These are phyloP conservation scores for Tillandsia leiboldiana DNA, from an alignment of 176 grass and related monocot genomes.

Conservation along the genomic window DNA sequence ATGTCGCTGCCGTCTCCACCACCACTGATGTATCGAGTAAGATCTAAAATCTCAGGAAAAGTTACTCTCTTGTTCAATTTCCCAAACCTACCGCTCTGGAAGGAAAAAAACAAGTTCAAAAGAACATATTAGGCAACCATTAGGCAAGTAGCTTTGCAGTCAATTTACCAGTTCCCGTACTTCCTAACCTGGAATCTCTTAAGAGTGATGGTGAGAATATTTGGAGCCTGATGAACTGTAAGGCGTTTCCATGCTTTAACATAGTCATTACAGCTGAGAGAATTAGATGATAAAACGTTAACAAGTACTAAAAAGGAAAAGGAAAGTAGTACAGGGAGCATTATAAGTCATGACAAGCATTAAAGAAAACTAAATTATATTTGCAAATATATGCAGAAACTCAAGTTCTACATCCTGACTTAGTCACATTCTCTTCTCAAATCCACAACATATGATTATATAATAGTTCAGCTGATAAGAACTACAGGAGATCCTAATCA, in stretches of 20 bases:
- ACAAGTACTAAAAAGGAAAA: constrained; percentile 11
- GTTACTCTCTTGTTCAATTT: constrained; percentile 96
- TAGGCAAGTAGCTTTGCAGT: neutral
- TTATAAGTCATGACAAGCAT: neutral
- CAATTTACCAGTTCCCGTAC: neutral
- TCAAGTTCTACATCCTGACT: too few species aligned
- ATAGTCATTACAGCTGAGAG: constrained; percentile 81
- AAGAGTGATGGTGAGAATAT: constrained; percentile 91
- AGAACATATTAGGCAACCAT: neutral
- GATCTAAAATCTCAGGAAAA: constrained; percentile 68
- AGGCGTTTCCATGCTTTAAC: constrained; percentile 93
- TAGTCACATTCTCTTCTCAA: too few species aligned
- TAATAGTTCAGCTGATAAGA: too few species aligned
- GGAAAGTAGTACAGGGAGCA: neutral
- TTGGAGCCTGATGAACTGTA: constrained; percentile 96
- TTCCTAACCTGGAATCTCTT: constrained; percentile 93
- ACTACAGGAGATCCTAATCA: too few species aligned
- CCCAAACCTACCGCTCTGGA: constrained; percentile 93
- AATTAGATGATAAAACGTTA: constrained; percentile 11
- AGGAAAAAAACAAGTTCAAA: constrained; percentile 15
- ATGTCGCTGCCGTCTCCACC: constrained; percentile 58
- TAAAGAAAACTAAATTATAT: neutral
- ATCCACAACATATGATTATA: too few species aligned
- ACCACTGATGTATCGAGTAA: constrained; percentile 65
- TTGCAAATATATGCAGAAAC: too few species aligned